Base-by-base conservation (phyloP, 352 stramenopile genomes). In the Globisporangium heterothallicum region DNA sequence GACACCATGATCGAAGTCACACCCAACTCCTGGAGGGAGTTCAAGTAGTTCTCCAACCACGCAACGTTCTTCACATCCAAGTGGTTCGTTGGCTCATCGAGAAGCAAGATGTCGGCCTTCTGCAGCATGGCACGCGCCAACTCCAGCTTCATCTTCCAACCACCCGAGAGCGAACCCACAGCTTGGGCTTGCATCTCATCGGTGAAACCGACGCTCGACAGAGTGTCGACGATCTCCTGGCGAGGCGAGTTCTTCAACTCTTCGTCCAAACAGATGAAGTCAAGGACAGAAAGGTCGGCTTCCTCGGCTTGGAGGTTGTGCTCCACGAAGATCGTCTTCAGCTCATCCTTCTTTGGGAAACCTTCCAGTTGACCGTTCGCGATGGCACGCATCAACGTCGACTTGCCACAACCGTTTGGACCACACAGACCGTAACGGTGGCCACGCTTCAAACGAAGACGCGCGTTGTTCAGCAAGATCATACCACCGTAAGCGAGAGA, bases 321-420 rank as follows among this genome's bases (percentile, higher is more conserved):
- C 73, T 97, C 83, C 18, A 99, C 96, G 64, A 98, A 97, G 36
- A 98, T 85, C 19, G 97, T 97, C 58, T 96, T 87, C 21, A 98
- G 86, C 80, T 98, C 93, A 21, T 92, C 79, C 26, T 80, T 74
- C 42, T 74, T 98, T 9, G 96, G 96, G 83, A 99, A 98, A 18
- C 95, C 95, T 62, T 98, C 94, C 1, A 99, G 84, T 70, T 98
- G 81, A 59, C 96, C 92, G 58, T 93, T 96, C 1, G 96, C 91
- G 64, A 99, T 99, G 42, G 90, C 84, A 58, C 96, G 96, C 61
- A 99, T 88, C 7, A 99, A 70, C 25, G 96, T 99, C 53, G 96
- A 98, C 74, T 98, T 98, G 49, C 92, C 92, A 62, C 73, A 87
- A 66, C 84, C 82, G 74, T 95, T 93, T 18, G 91, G 91, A 35